These are phyloP conservation scores for Daldinia vernicosa DNA, from an alignment of 495 filamentous ascomycete species.

Conservation along the genomic window DNA sequence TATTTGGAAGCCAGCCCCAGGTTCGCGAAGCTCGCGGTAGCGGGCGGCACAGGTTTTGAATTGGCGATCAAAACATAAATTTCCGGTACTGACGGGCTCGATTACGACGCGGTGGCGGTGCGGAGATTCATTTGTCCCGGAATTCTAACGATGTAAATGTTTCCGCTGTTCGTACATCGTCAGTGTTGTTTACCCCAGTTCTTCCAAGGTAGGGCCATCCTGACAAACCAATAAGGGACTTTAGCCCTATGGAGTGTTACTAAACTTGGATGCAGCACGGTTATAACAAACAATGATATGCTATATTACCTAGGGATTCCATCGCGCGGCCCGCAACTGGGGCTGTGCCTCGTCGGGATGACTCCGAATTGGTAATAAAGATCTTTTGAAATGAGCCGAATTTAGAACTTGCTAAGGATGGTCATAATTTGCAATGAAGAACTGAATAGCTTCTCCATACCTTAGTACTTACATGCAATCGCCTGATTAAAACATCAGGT, in stretches of 20 bases:
- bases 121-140: not conserved
- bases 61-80: not conserved
- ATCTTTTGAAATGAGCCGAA: conserved; percentile 3
- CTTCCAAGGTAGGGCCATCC: not conserved
- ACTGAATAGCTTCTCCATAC: not conserved
- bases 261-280: conserved; percentile 19
- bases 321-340: conserved; percentile 11
- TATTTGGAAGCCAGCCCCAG: not conserved
- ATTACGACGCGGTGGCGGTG: conserved; percentile 10
- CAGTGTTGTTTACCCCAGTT: not conserved
- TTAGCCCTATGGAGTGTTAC: conserved; percentile 2
- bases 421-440: not conserved
- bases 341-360: conserved; percentile 18
- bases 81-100: not conserved
- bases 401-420: conserved; percentile 3
- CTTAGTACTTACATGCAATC: too few relatives aligned
- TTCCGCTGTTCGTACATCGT: not conserved
- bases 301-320: conserved; percentile 5
- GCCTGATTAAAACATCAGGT: not conserved
- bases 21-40: not conserved
- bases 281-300: not conserved
- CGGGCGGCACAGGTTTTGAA: conserved; percentile 9
- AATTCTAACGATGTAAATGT: not conserved
- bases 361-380: not conserved
- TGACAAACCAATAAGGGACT: not conserved